Conservation (phyloP, 352 stramenopile species). For the Phytopythium aichiense region DNA sequence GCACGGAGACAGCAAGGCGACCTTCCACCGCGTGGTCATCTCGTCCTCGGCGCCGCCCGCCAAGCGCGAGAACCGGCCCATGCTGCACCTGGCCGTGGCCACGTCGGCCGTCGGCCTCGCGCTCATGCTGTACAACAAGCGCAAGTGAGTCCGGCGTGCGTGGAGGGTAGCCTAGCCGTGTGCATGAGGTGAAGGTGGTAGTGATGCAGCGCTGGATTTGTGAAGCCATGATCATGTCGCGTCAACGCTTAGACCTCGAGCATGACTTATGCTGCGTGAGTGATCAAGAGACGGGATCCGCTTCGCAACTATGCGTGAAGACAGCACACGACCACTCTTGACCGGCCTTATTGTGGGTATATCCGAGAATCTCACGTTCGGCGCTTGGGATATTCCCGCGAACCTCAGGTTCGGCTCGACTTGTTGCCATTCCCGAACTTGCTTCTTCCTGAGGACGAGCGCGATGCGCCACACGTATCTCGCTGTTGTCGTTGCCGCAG, state of each 20-base stretch:
- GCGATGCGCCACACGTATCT: background rate
- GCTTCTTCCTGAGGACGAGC: background rate
- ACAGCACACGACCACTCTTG: too few species aligned
- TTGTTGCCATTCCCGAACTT: background rate
- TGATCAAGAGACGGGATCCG: too few species aligned
- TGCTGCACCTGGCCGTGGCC: conserved; percentile 5
- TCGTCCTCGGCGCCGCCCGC: conserved; percentile 5
- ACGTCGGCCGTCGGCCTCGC: conserved; percentile 2
- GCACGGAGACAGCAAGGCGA: conserved; percentile 18
- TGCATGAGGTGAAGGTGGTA: too few species aligned
- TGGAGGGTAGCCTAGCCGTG: too few species aligned
- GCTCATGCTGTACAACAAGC: conserved; percentile 7
- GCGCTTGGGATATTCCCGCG: too few species aligned
- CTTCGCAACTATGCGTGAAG: background rate
- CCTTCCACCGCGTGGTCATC: conserved; percentile 32
- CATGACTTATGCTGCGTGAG: too few species aligned
- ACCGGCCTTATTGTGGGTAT: background rate
- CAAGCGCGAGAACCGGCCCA: conserved; percentile 3
- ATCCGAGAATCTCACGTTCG: background rate
- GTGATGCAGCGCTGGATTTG: too few species aligned
- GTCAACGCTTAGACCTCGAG: too few species aligned
- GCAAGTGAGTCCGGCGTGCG: background rate
- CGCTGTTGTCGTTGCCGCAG: background rate
- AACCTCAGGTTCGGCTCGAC: background rate
- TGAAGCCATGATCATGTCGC: too few species aligned